A percentile compares a stretch with the other conserved stretches of the same genome.
Conservation (phyloP, 768 basidiomycete species). For the Phaeotremella skinneri region DNA sequence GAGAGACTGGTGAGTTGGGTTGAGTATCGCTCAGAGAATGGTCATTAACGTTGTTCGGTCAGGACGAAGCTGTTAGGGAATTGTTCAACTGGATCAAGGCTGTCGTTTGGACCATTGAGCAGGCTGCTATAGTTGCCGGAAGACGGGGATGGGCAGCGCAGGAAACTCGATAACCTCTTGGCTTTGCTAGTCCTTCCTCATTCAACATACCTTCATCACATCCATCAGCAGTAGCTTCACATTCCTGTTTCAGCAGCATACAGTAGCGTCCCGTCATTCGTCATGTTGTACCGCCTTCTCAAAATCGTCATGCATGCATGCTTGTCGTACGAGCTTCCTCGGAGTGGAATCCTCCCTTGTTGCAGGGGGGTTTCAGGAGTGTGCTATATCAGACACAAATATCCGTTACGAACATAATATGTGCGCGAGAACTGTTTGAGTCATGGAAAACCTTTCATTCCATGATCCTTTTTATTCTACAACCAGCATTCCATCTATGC, state of each 20-base stretch:
- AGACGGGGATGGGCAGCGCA: constrained; percentile 8
- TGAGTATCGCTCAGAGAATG: not conserved
- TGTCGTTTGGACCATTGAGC: constrained; percentile 50
- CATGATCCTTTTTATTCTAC: too few species aligned
- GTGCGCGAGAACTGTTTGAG: too few species aligned
- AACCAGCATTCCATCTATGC: too few species aligned
- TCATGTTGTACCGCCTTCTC: not conserved
- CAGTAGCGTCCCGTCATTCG: not conserved
- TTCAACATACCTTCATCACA: too few species aligned
- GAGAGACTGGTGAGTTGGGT: constrained; percentile 39
- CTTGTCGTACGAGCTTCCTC: too few species aligned
- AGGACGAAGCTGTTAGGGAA: constrained; percentile 48
- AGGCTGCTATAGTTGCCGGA: constrained; percentile 46
- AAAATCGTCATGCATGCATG: too few species aligned
- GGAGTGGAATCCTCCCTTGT: too few species aligned
- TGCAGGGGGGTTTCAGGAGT: too few species aligned
- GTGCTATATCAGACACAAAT: too few species aligned
- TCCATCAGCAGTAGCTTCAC: not conserved
- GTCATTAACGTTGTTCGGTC: constrained; percentile 1
- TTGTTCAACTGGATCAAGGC: constrained; percentile 52
- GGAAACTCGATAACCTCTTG: not conserved
- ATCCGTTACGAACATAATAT: too few species aligned
- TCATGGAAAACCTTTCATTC: too few species aligned
- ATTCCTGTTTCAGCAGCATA: not conserved
- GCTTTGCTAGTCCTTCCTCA: too few species aligned